Base-by-base conservation (phyloP, 805 yeast genomes). In the Metschnikowia orientalis region DNA sequence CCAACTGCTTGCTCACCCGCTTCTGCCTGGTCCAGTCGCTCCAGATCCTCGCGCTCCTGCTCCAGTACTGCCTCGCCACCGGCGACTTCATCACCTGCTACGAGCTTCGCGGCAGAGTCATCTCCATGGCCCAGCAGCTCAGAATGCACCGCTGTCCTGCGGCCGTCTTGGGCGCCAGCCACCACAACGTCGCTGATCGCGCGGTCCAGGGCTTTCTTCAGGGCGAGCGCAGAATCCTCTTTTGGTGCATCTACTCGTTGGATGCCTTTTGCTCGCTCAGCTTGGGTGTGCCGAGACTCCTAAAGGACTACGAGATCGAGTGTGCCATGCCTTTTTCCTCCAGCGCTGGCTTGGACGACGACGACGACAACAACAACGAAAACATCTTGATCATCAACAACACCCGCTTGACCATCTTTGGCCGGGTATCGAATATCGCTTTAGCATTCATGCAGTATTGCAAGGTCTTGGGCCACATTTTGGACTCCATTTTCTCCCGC, bases 81-180 rank as follows among this genome's bases (percentile, higher is more conserved):
- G 94, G 95, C 12, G 88, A 83, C 53, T 72, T 79, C 26, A 69
- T 78, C 6, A 78, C 86, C 1, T 70, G 87, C 40, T 87, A 86
- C 60, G 81, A 80, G 33, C 66, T 83, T 25, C 69, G 95, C 38
- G 89, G 90, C 26, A 68, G 78, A 45, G 79, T 81, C 6, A 75
- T 81, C 8, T 79, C 87, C 17, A 82, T 85, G 89, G 80, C 89
- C 4, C 94, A 85, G 48, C 92, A 87, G 47, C 61, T 88, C 33
- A 73, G 96, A 46, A 63, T 88, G 27, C 95, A 87, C 53, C 69
- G 94, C 45, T 82, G 95, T 56, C 95, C 95, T 7, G 78, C 89
- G 4, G 90, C 90, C 0, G 88, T 85, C 4, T 60, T 81, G 30
- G 90, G 90, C 1, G 69, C 81, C 2, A 73, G 74, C 20, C 55